Conservation (phyloP, 2,329 filamentous ascomycete genomes). For the Hortaea sp. region DNA sequence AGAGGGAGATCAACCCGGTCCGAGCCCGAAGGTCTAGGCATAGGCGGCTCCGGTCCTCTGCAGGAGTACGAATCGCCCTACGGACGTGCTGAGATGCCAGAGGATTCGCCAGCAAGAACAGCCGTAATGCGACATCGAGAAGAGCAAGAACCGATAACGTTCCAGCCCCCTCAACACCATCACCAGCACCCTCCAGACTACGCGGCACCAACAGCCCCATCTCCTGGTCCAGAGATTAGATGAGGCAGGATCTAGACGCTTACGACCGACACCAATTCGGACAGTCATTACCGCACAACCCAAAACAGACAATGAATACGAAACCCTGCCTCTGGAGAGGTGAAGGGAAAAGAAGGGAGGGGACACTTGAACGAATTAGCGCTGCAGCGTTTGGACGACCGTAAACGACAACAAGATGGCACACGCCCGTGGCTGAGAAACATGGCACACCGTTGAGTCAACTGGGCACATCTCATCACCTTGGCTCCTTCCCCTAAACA, state of each 20-base stretch:
- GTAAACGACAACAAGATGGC: too few species aligned
- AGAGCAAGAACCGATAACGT: conserved; percentile 2
- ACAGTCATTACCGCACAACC: not conserved
- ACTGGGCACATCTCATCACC: too few species aligned
- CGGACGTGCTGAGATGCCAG: conserved; percentile 7
- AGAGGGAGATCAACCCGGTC: conserved; percentile 16
- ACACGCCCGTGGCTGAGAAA: too few species aligned
- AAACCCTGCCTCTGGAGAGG: too few species aligned
- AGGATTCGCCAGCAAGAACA: conserved; percentile 18
- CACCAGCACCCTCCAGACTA: too few species aligned
- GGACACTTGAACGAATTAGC: not conserved
- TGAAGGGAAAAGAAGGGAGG: not conserved
- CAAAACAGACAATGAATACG: too few species aligned
- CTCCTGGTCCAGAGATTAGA: not conserved
- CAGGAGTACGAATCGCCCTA: conserved; percentile 19
- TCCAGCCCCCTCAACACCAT: not conserved
- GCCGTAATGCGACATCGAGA: conserved; percentile 19
- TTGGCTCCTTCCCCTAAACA: too few species aligned
- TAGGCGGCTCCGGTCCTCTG: not conserved
- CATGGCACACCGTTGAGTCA: too few species aligned
- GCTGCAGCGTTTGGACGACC: conserved; percentile 3
- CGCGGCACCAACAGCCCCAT: not conserved
- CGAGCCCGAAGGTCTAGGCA: conserved; percentile 6
- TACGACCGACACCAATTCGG: not conserved
- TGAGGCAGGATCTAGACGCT: not conserved